These are phyloP conservation scores for Asterella californica DNA, from an alignment of 225 moss, liverwort and hornwort species.

Conservation along the genomic window DNA sequence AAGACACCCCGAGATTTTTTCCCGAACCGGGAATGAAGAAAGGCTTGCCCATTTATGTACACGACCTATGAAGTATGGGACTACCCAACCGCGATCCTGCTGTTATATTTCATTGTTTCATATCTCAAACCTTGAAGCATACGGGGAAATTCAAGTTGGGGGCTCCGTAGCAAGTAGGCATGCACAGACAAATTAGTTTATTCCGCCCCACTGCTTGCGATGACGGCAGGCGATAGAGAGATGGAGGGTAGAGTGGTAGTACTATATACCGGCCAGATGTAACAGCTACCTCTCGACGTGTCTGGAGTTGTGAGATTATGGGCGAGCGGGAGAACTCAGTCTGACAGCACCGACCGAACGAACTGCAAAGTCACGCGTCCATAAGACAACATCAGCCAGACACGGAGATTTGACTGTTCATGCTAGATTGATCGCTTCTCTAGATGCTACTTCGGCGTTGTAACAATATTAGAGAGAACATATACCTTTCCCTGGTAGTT, in stretches of 20 bases:
- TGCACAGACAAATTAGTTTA: not conserved
- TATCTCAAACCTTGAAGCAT: conserved; percentile 1
- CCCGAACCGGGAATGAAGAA: conserved; percentile 32
- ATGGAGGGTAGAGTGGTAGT: not conserved
- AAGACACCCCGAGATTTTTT: conserved; percentile 24
- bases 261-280: not conserved
- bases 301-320: not conserved
- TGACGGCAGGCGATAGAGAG: not conserved
- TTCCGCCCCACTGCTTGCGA: not conserved
- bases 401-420: not conserved
- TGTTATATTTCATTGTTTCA: conserved; percentile 3
- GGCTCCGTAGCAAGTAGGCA: not conserved
- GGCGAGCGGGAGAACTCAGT: not conserved
- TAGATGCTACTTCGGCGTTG: not conserved
- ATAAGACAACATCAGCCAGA: not conserved
- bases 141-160: not conserved
- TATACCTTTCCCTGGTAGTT: not conserved
- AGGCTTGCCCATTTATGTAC: conserved; percentile 28
- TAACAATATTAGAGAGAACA: not conserved
- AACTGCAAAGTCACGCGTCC: not conserved
- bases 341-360: not conserved
- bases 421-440: not conserved
- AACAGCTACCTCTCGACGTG: not conserved
- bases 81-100: too few relatives aligned
- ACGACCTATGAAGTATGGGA: conserved; percentile 3